phyloP scores from a whole-genome alignment of 1,284 basidiomycete genomes.

The Puccinia horiana region DNA sequence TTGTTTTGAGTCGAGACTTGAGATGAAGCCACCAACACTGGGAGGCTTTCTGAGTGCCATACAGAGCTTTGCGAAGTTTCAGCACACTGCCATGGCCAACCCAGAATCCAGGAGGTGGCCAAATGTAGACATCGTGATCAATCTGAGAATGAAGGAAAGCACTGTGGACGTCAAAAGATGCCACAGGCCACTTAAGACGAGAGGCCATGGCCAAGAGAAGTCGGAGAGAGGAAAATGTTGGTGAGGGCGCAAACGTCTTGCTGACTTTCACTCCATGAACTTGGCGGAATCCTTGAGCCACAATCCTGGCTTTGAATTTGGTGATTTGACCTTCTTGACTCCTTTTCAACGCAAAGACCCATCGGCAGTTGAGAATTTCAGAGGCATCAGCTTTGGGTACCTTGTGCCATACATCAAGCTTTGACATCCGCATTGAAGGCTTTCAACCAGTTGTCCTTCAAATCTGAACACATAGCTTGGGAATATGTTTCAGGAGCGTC shows the following conservation, averaged over 20 bases:
- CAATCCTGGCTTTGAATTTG: background rate
- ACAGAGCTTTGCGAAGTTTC: background rate
- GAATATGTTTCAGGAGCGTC: background rate
- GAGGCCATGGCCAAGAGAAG: background rate
- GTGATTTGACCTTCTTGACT: background rate
- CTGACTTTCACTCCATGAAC: background rate
- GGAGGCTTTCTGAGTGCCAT: background rate
- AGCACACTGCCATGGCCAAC: background rate
- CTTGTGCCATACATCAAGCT: background rate
- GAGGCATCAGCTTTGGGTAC: background rate
- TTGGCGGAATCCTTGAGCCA: background rate
- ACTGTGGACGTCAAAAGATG: background rate
- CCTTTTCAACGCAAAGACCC: background rate
- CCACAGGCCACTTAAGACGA: background rate
- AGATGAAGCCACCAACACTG: background rate
- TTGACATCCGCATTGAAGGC: background rate
- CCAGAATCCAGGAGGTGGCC: background rate
- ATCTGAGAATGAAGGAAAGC: background rate
- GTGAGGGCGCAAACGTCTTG: background rate
- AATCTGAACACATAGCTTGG: background rate
- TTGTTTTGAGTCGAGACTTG: background rate
- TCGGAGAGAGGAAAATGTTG: background rate
- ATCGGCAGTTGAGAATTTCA: background rate
- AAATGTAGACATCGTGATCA: background rate
- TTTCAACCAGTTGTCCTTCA: background rate